A percentile compares a stretch with the other conserved stretches of the same genome.
These are phyloP conservation scores for Trypanosomatidae sp. DNA, from an alignment of 208 protist genomes.

Conservation along the genomic window DNA sequence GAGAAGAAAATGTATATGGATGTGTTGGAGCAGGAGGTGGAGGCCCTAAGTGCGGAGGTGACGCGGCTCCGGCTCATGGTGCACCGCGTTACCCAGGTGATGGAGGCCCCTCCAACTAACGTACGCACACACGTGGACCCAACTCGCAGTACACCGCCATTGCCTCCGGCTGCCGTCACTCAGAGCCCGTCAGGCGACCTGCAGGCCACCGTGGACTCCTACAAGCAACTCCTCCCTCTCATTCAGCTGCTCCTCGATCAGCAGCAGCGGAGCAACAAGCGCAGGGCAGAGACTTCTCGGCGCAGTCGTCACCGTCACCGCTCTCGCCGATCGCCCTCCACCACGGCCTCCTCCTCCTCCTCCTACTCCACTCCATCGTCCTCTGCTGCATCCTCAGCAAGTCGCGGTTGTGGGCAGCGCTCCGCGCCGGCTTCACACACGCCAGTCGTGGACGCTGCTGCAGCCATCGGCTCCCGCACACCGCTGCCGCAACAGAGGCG, in stretches of 20 bases:
- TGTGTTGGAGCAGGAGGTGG: constrained; percentile 80
- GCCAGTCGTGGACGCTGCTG: too few species aligned
- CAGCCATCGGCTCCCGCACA: too few species aligned
- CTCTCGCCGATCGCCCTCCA: neutral
- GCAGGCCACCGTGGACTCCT: constrained; percentile 20
- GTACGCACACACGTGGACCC: constrained; percentile 10
- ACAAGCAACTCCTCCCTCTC: constrained; percentile 22
- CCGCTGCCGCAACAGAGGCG: too few species aligned
- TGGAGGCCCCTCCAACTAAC: constrained; percentile 29
- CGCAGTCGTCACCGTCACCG: neutral
- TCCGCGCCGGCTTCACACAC: too few species aligned
- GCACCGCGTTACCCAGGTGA: constrained; percentile 61
- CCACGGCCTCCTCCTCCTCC: too few species aligned
- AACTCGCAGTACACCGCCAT: neutral
- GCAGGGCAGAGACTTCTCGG: neutral
- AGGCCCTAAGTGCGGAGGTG: constrained; percentile 79
- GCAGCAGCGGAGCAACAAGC: constrained; percentile 1
- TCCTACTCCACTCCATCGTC: too few species aligned
- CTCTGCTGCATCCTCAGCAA: too few species aligned
- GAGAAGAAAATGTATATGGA: constrained; percentile 90
- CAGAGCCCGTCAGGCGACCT: neutral
- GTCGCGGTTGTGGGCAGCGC: too few species aligned
- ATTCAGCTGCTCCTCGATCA: constrained; percentile 22
- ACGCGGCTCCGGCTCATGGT: constrained; percentile 87
- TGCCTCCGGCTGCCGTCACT: neutral